Evolutionary conservation across 2,329 filamentous ascomycete species (phyloP).

Genomic region (Trichophyton verrucosum): DNA sequence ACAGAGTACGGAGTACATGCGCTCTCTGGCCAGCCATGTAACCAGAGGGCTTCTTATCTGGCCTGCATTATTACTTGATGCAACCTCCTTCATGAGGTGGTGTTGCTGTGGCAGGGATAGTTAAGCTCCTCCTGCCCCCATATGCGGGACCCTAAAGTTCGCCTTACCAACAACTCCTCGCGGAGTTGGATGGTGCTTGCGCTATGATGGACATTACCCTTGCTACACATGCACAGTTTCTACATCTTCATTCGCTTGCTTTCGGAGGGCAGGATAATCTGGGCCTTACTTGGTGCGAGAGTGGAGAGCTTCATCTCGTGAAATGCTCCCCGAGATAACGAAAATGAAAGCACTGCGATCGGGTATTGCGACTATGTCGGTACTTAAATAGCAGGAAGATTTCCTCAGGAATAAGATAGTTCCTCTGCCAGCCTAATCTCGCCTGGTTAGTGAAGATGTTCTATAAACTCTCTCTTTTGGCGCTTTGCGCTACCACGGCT

Average conservation of each 20-base stretch:
- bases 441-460: slow-evolving; percentile 1
- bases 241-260: neutral
- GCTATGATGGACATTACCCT: neutral
- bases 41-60: no score
- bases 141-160: neutral
- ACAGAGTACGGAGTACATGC: no score
- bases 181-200: neutral
- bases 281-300: neutral
- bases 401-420: neutral
- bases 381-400: neutral
- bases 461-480: slow-evolving; percentile 4
- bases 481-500: slow-evolving; percentile 7
- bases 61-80: no score
- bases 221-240: neutral
- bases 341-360: neutral
- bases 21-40: no score
- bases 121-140: neutral
- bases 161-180: neutral
- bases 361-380: neutral
- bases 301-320: neutral
- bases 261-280: neutral
- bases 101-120: neutral
- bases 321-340: neutral
- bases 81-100: no score
- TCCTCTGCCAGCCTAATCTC: neutral